These are phyloP conservation scores for Sarocladiaceae sp. DNA, from an alignment of 2,329 filamentous ascomycete species.

Conservation along the genomic window DNA sequence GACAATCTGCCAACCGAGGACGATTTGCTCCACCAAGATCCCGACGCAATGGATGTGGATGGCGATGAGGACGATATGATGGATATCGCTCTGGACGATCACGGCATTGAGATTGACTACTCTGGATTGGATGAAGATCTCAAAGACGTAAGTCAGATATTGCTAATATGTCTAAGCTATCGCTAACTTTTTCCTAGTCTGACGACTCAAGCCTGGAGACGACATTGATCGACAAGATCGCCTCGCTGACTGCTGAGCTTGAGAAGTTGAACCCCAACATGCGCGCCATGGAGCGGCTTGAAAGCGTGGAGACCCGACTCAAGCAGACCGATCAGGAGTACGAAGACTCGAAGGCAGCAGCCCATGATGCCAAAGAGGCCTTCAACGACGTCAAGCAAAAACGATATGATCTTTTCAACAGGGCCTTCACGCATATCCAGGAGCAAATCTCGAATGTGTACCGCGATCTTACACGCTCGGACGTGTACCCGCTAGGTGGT, in stretches of 20 bases:
- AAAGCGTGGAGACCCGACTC: conserved; percentile 78
- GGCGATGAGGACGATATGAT: conserved; percentile 56
- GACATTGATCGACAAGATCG: conserved; percentile 72
- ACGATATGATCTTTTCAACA: conserved; percentile 89
- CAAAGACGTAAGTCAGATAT: conserved; percentile 68
- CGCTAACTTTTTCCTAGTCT: conserved; percentile 45
- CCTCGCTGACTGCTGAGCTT: conserved; percentile 69
- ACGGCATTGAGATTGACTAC: conserved; percentile 89
- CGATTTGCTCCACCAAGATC: conserved; percentile 68
- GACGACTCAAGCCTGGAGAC: conserved; percentile 69
- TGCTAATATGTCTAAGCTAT: no score
- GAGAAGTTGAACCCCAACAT: conserved; percentile 97
- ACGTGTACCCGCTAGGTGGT: conserved; percentile 90
- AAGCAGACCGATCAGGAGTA: conserved; percentile 85
- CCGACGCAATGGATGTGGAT: conserved; percentile 91
- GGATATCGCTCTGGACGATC: conserved; percentile 71
- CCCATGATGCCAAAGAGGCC: conserved; percentile 71
- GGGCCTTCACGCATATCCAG: conserved; percentile 90
- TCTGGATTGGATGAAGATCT: conserved; percentile 76
- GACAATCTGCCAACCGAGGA: conserved; percentile 88
- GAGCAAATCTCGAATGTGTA: conserved; percentile 94
- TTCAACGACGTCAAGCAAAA: conserved; percentile 80
- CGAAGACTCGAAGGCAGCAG: conserved; percentile 72
- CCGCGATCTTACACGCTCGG: conserved; percentile 86
- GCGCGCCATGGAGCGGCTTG: conserved; percentile 87